A percentile compares a stretch with the other conserved stretches of the same genome.
phyloP scores from a whole-genome alignment of 805 yeast species.

The Metschnikowia arizonensis region DNA sequence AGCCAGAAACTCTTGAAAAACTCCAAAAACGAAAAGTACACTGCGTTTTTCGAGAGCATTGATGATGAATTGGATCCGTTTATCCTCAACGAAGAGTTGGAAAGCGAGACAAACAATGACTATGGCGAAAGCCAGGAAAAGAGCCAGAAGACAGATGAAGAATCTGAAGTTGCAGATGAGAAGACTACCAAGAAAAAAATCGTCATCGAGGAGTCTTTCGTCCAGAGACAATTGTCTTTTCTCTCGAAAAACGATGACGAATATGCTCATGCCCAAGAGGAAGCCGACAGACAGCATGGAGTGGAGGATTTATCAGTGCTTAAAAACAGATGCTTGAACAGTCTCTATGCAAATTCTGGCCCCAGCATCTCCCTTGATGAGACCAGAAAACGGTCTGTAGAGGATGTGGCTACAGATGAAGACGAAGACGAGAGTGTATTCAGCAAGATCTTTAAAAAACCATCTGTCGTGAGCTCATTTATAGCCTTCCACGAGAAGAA shows the following conservation, averaged over 20 bases:
- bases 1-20: conserved; percentile 41
- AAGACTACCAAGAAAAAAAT: conserved; percentile 33
- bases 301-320: conserved; percentile 44
- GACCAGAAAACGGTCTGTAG: conserved; percentile 6
- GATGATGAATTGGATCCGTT: conserved; percentile 42
- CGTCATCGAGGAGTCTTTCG: conserved; percentile 49
- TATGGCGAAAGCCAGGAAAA: conserved; percentile 10
- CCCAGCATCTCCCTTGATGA: conserved; percentile 11
- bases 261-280: conserved; percentile 29
- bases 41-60: conserved; percentile 65
- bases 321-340: conserved; percentile 39
- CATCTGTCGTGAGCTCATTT: conserved; percentile 48
- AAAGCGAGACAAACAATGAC: conserved; percentile 22
- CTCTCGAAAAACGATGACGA: conserved; percentile 34
- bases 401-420: conserved; percentile 20
- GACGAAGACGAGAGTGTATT: conserved; percentile 34
- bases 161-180: conserved; percentile 14
- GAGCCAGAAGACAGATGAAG: conserved; percentile 5
- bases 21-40: conserved; percentile 51
- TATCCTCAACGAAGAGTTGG: conserved; percentile 25
- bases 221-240: conserved; percentile 54
- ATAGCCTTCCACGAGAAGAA: conserved; percentile 35
- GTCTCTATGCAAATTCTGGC: conserved; percentile 20
- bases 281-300: conserved; percentile 36
- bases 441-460: conserved; percentile 39